Conservation (phyloP, 2,329 filamentous ascomycete species). For the Beauveria rudraprayagi region DNA sequence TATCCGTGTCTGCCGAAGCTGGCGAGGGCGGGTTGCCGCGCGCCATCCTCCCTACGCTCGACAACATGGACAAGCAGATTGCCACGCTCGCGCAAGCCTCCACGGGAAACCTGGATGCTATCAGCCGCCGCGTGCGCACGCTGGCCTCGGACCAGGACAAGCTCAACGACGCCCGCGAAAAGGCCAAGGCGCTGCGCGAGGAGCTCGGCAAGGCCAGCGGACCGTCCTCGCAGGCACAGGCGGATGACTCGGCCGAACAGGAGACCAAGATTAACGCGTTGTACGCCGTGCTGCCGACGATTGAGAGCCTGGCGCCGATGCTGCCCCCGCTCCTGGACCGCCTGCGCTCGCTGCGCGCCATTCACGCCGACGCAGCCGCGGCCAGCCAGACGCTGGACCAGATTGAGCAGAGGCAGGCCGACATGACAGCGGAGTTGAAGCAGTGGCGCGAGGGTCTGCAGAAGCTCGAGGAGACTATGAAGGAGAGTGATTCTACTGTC, state of each 20-base stretch:
- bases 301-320: constrained; percentile 77
- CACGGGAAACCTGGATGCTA: constrained; percentile 63
- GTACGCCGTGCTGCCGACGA: constrained; percentile 80
- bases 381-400: constrained; percentile 70
- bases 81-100: constrained; percentile 65
- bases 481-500: constrained; percentile 61
- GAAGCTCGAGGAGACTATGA: constrained; percentile 69
- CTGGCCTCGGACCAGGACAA: constrained; percentile 65
- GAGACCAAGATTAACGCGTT: constrained; percentile 83
- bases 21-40: constrained; percentile 48
- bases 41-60: constrained; percentile 75
- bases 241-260: constrained; percentile 56
- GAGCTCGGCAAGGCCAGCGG: constrained; percentile 38
- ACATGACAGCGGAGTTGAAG: constrained; percentile 76
- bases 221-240: constrained; percentile 26
- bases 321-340: constrained; percentile 80
- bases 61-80: constrained; percentile 74
- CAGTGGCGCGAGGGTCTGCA: constrained; percentile 77
- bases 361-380: constrained; percentile 80
- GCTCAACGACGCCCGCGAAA: constrained; percentile 56
- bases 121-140: constrained; percentile 61
- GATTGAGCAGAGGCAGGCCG: constrained; percentile 70
- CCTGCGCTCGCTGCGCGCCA: constrained; percentile 69
- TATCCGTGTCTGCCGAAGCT: constrained; percentile 56
- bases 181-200: constrained; percentile 54